Base-by-base conservation (phyloP, 441 rosid genomes). In the Lepidium campestre region DNA sequence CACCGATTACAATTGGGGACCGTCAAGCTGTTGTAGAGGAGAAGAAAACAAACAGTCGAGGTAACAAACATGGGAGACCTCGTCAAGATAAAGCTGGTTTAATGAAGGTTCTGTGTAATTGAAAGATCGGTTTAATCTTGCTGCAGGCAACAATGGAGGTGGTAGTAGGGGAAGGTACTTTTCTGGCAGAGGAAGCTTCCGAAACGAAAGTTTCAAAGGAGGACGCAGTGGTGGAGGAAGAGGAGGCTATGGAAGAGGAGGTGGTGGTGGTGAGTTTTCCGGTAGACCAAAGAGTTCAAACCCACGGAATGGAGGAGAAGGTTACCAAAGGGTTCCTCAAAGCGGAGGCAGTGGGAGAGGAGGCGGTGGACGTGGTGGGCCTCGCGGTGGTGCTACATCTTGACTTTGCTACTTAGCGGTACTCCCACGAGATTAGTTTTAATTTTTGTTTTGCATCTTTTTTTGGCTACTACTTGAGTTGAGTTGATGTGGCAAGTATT, bases 11-110 rank as follows among this genome's bases (percentile, higher is more conserved):
- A 14, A 81, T 92, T 55, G 93, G 89, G 75, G 93, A 85, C 77
- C 81, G 70, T 9, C 80, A 57, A 71, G 96, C 91, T 60, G 78
- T 75, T 40, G 70, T 92, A 14, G 97, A 92, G 79, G 96, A 86
- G 77, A 92, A 92, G 86, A 88, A 89, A 82, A 78, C 97, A 29
- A 92, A 82, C 46, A 79, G 80, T 66, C 84, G 88, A 79, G 97
- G 95, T 85, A 77, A 71, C 10, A 60, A 47, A 58, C 29, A 36
- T 17, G 44, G 61, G 67, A 59, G 62, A 57, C 17, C 10, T 50
- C 40, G 45, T 27, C 49, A 56, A 44, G 62, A 67, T 11, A 34
- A 67, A 10, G 8, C 3, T 60, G 17, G 32, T 39, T 42, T 29
- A 0, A 1, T 22, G 35, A 37, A 65, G 39, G 14, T 55, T 10